phyloP scores from a whole-genome alignment of 2,329 filamentous ascomycete genomes.

The Pyrenochaeta sp. region DNA sequence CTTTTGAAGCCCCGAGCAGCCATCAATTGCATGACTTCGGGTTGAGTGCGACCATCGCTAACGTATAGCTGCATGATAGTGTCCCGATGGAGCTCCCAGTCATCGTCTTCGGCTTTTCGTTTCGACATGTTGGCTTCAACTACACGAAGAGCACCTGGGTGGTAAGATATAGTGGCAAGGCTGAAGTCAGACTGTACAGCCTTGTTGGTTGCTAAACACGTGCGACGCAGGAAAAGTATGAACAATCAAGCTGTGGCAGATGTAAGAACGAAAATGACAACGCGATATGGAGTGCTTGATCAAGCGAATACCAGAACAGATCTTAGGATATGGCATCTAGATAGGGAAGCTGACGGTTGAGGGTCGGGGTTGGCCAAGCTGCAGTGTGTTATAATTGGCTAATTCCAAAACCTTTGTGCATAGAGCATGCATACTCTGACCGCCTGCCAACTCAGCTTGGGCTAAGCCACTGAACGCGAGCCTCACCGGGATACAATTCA shows the following conservation, averaged over 20 bases:
- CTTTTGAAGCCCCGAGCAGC: slow-evolving; percentile 8
- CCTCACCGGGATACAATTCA: neutral
- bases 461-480: neutral
- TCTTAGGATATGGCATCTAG: no score
- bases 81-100: slow-evolving; percentile 8
- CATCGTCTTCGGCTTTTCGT: slow-evolving; percentile 6
- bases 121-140: slow-evolving; percentile 12
- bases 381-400: no score
- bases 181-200: neutral
- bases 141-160: no score
- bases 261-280: neutral
- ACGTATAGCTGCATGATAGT: slow-evolving; percentile 7
- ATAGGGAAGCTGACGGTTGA: no score
- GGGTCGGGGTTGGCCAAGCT: no score
- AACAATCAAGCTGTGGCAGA: neutral
- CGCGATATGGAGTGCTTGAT: neutral
- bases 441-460: neutral
- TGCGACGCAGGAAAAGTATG: neutral
- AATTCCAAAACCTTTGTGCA: slow-evolving; percentile 4
- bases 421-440: neutral
- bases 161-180: no score
- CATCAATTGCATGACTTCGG: slow-evolving; percentile 11
- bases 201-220: neutral
- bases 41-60: neutral
- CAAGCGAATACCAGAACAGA: no score